phyloP scores from a whole-genome alignment of 768 basidiomycete genomes.

The Suillus hirtellus region DNA sequence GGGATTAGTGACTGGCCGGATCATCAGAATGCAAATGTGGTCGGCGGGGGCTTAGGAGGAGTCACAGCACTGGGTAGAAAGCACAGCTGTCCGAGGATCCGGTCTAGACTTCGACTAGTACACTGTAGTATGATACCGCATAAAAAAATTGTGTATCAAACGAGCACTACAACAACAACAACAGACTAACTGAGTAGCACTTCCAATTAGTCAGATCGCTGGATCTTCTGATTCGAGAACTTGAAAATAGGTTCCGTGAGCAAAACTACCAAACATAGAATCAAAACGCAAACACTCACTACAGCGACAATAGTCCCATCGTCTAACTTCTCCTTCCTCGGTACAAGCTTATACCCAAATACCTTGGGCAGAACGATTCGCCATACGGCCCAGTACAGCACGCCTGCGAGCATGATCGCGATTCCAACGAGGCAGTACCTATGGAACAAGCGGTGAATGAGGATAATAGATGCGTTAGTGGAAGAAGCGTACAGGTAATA shows the following conservation, averaged over 20 bases:
- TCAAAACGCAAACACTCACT: slow-evolving; percentile 34
- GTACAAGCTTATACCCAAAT: slow-evolving; percentile 48
- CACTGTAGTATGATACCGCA: neutral
- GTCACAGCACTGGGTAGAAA: neutral
- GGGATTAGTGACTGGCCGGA: neutral
- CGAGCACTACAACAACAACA: neutral
- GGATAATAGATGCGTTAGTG: neutral
- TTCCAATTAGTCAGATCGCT: neutral
- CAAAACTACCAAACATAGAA: neutral
- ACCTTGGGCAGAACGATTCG: slow-evolving; percentile 48
- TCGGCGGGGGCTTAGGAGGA: neutral
- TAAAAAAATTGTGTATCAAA: neutral
- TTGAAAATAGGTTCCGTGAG: slow-evolving; percentile 3
- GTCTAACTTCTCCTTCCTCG: slow-evolving; percentile 46
- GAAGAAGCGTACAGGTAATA: slow-evolving; percentile 46
- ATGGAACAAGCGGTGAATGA: neutral
- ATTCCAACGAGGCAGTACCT: slow-evolving; percentile 59
- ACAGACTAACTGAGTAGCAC: neutral
- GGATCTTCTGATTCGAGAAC: slow-evolving; percentile 13
- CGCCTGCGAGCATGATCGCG: slow-evolving; percentile 44
- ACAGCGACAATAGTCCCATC: slow-evolving; percentile 58
- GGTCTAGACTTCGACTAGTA: neutral
- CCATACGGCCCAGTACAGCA: slow-evolving; percentile 58
- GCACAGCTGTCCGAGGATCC: neutral
- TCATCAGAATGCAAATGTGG: neutral